Base-by-base conservation (phyloP, 179 eudicot genomes). In the Spergularia azorica region DNA sequence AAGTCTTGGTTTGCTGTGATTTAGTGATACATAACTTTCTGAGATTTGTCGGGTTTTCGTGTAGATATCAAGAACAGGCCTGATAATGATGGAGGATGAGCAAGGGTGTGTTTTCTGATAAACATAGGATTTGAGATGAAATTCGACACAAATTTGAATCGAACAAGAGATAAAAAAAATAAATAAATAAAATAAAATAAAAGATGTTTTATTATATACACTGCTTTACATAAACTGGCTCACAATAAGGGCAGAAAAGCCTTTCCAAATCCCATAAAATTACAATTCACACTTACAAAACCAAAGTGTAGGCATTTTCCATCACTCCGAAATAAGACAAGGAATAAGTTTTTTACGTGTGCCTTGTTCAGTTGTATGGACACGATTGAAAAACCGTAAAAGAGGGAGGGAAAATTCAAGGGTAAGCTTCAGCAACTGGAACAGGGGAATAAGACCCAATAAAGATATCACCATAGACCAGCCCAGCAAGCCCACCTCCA, bases 401-500 rank as follows among this genome's bases (percentile, higher is more conserved):
- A 26, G 32, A 26, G 32, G 32, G 32, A 1, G n/a, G 16, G 11
- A 1, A 5, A 8, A 17, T 36, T 72, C 12, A 82, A 32, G 81
- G 68, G 57, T 67, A 82, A 38, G 71, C 71, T 2, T 77, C 84
- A 77, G 76, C 18, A 1, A 54, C 2, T 50, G 84, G 67, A 74
- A 74, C 69, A 1, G 73, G 63, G 32, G 18, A 48, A 70, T 78
- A 71, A 6, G 78, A 82, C 12, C 76, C 84, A 57, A 82, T 82
- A 56, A 82, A 82, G 76, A 82, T 62, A 59, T 82, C 82, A 41
- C 88, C 87, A 56, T 89, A 91, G 5, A 89, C 76, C 43, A 91
- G 80, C 21, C 95, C 95, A 58, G 93, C 95, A 50, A 90, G 83
- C 61, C 89, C 95, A 66, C 95, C 95, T 12, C 95, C 95, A 48